Percentiles rank a stretch among this genome's conserved stretches.
Evolutionary conservation across 2,329 filamentous ascomycete genomes (phyloP).

Genomic region (Rutstroemia sp.): DNA sequence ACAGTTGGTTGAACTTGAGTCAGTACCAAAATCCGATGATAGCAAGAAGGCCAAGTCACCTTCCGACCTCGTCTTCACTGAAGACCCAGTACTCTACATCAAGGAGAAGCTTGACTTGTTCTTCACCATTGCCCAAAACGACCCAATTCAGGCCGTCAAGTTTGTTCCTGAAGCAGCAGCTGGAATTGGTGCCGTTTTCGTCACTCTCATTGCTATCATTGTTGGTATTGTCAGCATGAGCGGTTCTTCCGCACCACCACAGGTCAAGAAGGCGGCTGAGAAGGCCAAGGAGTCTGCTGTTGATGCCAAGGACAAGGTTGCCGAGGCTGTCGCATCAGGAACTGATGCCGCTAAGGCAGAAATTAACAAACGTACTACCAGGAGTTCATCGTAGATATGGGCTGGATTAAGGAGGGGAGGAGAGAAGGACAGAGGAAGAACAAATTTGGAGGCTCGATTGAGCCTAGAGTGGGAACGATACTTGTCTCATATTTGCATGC

Average conservation of each 20-base stretch:
- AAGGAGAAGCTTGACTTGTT: slow-evolving; percentile 93
- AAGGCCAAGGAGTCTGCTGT: slow-evolving; percentile 64
- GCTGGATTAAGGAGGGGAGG: no score
- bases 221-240: slow-evolving; percentile 58
- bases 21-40: slow-evolving; percentile 64
- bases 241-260: slow-evolving; percentile 58
- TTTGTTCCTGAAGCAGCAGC: slow-evolving; percentile 88
- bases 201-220: slow-evolving; percentile 65
- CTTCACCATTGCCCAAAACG: slow-evolving; percentile 69
- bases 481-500: not conserved
- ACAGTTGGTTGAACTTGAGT: slow-evolving; percentile 69
- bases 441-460: not conserved
- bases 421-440: not conserved
- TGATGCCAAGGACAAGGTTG: slow-evolving; percentile 68
- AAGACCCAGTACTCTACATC: slow-evolving; percentile 81
- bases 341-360: slow-evolving; percentile 66
- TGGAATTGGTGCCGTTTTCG: slow-evolving; percentile 62
- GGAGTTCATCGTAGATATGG: slow-evolving; percentile 24
- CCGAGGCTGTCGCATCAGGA: slow-evolving; percentile 50
- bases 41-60: slow-evolving; percentile 57
- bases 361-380: slow-evolving; percentile 26
- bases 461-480: not conserved
- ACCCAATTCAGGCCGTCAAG: slow-evolving; percentile 76
- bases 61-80: slow-evolving; percentile 75
- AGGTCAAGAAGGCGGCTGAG: slow-evolving; percentile 63